phyloP scores from a whole-genome alignment of 1,284 basidiomycete genomes.

The Lignosus rhinocerotis region DNA sequence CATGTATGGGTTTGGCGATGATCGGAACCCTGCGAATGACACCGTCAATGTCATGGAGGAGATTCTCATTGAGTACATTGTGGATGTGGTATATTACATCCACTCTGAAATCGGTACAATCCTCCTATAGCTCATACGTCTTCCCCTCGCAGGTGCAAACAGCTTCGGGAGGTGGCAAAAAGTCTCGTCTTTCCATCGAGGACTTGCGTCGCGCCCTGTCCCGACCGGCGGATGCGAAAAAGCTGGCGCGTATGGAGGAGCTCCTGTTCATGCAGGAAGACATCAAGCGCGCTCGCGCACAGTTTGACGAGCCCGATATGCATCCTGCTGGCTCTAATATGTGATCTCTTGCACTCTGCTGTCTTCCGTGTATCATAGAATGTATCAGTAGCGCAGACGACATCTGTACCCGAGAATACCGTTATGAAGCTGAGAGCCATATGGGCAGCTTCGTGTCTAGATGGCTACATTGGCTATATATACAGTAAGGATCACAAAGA shows the following conservation, averaged over 20 bases:
- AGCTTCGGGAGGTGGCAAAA: constrained; percentile 66
- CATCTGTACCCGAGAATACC: no score
- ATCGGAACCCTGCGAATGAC: constrained; percentile 83
- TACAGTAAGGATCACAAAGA: background rate
- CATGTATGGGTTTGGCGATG: constrained; percentile 97
- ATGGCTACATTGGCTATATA: no score
- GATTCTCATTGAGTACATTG: constrained; percentile 89
- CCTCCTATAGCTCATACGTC: background rate
- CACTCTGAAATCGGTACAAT: constrained; percentile 4
- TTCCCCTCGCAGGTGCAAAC: constrained; percentile 38
- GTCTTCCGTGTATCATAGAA: constrained; percentile 5
- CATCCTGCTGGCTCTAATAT: constrained; percentile 49
- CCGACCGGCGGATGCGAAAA: constrained; percentile 79
- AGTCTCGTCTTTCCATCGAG: constrained; percentile 76
- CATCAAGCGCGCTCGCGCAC: constrained; percentile 83
- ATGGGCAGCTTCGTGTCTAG: no score
- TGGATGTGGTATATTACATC: constrained; percentile 70
- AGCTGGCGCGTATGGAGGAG: constrained; percentile 87
- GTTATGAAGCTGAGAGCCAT: no score
- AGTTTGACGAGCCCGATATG: constrained; percentile 72
- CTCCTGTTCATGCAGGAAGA: constrained; percentile 90
- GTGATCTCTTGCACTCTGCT: constrained; percentile 11
- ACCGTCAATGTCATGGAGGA: constrained; percentile 93
- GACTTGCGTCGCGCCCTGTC: constrained; percentile 78
- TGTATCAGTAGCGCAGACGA: constrained; percentile 7